Evolutionary conservation across 2,329 filamentous ascomycete species (phyloP).

Genomic region (Colletotrichum lentis): DNA sequence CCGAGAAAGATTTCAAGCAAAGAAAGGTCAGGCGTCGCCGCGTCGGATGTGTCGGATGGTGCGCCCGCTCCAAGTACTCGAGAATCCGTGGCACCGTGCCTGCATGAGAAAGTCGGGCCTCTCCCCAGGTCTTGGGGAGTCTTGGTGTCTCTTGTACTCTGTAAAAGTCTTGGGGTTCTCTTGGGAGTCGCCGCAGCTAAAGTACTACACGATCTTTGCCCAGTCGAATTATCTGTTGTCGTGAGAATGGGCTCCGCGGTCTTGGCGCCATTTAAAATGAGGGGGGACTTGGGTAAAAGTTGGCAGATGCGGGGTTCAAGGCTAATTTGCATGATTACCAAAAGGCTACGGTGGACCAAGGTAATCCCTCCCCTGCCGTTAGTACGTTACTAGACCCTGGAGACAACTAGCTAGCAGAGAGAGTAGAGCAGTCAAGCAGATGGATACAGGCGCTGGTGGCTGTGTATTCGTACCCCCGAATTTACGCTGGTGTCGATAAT

Average conservation of each 20-base stretch:
- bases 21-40: neutral
- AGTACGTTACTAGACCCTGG: too few species aligned
- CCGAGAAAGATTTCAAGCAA: neutral
- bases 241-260: neutral
- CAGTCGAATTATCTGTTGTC: neutral
- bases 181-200: slow-evolving; percentile 21
- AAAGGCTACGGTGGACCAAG: too few species aligned
- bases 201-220: too few species aligned
- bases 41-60: neutral
- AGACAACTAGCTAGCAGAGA: too few species aligned
- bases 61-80: slow-evolving; percentile 12
- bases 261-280: slow-evolving; percentile 20
- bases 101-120: neutral
- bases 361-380: too few species aligned
- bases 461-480: too few species aligned
- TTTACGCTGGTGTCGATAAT: too few species aligned
- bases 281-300: neutral
- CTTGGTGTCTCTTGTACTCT: neutral
- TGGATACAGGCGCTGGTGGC: too few species aligned
- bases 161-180: neutral
- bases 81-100: slow-evolving; percentile 7
- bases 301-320: neutral
- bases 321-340: neutral
- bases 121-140: neutral
- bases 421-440: too few species aligned